Conservation (phyloP, 192 early-diverging fungal genomes). For the Backusella tarrabulga region DNA sequence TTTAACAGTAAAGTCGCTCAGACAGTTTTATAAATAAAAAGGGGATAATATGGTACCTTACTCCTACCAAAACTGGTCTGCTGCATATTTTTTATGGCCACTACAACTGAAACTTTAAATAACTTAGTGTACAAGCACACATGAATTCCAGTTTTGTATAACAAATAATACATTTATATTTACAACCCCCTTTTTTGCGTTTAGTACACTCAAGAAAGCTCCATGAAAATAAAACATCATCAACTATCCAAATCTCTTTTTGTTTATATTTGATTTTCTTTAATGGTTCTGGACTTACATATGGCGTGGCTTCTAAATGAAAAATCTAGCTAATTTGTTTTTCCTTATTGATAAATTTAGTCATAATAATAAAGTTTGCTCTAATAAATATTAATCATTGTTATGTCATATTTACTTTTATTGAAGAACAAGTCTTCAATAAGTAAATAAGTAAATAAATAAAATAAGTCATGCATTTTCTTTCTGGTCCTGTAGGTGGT, state of each 20-base stretch:
- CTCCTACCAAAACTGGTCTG: not conserved
- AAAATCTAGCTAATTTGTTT: not conserved
- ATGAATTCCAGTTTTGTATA: not conserved
- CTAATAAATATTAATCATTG: not conserved
- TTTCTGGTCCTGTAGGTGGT: not conserved
- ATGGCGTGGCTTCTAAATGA: not conserved
- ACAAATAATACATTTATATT: not conserved
- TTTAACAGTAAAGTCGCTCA: not conserved
- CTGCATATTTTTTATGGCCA: not conserved
- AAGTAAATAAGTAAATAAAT: not conserved
- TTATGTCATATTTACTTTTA: not conserved
- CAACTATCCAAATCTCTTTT: not conserved
- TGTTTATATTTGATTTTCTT: not conserved
- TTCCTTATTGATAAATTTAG: not conserved
- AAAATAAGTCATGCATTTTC: not conserved
- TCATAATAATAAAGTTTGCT: not conserved
- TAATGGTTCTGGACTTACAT: not conserved
- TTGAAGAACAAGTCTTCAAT: not conserved
- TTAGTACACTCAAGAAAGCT: not conserved
- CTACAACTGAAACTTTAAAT: not conserved
- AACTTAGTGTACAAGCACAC: not conserved
- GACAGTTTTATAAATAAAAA: not conserved
- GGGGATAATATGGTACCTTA: not conserved
- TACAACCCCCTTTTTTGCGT: not conserved
- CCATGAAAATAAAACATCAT: not conserved